phyloP scores from a whole-genome alignment of 768 basidiomycete species.

The Polyporus arcularius region DNA sequence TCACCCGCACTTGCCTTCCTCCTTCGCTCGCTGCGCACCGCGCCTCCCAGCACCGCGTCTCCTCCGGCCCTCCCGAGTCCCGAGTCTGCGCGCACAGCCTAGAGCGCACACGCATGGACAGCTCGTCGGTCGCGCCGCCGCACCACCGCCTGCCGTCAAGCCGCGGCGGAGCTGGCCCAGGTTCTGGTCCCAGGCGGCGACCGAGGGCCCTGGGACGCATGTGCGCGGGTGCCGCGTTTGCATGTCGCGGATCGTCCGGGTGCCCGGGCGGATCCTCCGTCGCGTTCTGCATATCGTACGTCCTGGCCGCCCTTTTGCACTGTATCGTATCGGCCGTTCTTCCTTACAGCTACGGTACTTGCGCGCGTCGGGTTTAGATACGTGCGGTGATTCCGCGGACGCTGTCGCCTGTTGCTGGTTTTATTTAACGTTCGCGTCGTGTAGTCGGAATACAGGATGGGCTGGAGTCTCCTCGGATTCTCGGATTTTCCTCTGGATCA shows the following conservation, averaged over 20 bases:
- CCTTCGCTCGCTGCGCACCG: not conserved
- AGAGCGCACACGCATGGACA: not conserved
- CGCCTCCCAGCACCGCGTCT: not conserved
- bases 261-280: not conserved
- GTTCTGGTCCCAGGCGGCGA: not conserved
- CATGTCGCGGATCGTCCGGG: not conserved
- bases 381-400: not conserved
- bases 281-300: not conserved
- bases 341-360: no score
- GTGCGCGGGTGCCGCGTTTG: not conserved
- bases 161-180: not conserved
- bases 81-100: not conserved
- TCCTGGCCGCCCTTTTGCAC: not conserved
- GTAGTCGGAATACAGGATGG: slow-evolving; percentile 7
- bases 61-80: not conserved
- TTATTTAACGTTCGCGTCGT: slow-evolving; percentile 10
- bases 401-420: not conserved
- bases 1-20: not conserved
- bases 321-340: not conserved
- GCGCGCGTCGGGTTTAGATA: no score
- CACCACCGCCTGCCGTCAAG: not conserved
- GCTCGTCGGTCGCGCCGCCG: not conserved
- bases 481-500: not conserved
- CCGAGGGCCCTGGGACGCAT: not conserved
- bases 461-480: slow-evolving; percentile 16